phyloP scores from a whole-genome alignment of 805 yeast genomes.

The Lipomyces orientalis region DNA sequence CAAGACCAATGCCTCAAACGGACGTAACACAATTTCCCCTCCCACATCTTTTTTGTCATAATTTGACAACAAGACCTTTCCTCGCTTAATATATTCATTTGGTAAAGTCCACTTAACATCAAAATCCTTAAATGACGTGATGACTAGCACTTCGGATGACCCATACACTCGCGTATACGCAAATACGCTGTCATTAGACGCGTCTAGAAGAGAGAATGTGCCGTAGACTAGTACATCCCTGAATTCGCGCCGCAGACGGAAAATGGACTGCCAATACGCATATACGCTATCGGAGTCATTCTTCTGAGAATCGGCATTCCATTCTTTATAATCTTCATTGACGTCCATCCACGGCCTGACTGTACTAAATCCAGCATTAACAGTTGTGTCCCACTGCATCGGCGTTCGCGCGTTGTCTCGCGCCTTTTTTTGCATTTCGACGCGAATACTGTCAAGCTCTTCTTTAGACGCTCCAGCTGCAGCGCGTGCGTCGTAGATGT shows the following conservation, averaged over 20 bases:
- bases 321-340: slow-evolving; percentile 55
- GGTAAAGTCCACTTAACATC: slow-evolving; percentile 14
- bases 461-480: slow-evolving; percentile 4
- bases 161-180: slow-evolving; percentile 15
- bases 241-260: slow-evolving; percentile 53
- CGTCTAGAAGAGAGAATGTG: slow-evolving; percentile 51
- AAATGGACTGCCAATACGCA: slow-evolving; percentile 53
- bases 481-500: slow-evolving; percentile 44
- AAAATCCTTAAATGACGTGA: slow-evolving; percentile 8
- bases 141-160: slow-evolving; percentile 6
- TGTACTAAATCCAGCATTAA: slow-evolving; percentile 51
- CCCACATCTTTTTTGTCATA: background rate
- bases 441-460: background rate
- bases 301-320: slow-evolving; percentile 56
- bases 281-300: slow-evolving; percentile 55
- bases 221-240: slow-evolving; percentile 55
- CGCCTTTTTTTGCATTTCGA: slow-evolving; percentile 48
- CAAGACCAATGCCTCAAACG: slow-evolving; percentile 22
- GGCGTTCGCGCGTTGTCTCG: slow-evolving; percentile 61
- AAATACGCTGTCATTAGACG: slow-evolving; percentile 20
- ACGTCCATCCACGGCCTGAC: slow-evolving; percentile 59
- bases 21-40: slow-evolving; percentile 3
- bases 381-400: slow-evolving; percentile 55
- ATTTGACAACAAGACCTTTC: slow-evolving; percentile 11
- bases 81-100: slow-evolving; percentile 3